Evolutionary conservation across 2,329 filamentous ascomycete species (phyloP).

Genomic region (Chaetothyriales sp.): DNA sequence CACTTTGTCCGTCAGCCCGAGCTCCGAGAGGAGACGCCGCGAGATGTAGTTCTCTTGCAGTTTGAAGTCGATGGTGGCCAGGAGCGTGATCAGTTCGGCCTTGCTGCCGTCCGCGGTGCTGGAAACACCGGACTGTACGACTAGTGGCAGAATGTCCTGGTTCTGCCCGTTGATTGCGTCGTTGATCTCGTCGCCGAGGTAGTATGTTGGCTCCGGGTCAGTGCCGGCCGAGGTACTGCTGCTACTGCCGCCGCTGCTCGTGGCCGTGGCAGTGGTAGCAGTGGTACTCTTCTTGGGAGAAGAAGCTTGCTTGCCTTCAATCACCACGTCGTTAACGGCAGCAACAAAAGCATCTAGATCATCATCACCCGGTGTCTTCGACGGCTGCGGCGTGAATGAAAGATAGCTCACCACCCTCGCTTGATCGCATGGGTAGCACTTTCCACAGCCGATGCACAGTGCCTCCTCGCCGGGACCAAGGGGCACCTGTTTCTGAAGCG

Average conservation of each 20-base stretch:
- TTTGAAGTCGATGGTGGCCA: background rate
- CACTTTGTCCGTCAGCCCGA: background rate
- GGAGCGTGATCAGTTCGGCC: background rate
- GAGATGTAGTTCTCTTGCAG: slow-evolving; percentile 1
- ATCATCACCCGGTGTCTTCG: background rate
- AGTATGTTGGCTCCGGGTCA: background rate
- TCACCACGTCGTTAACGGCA: background rate
- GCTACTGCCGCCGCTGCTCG: background rate
- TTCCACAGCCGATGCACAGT: background rate
- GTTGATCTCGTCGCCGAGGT: background rate
- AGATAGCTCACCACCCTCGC: background rate
- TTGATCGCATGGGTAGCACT: background rate
- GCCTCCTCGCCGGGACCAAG: background rate
- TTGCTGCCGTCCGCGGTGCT: no score
- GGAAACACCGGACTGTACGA: background rate
- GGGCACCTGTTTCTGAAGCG: background rate
- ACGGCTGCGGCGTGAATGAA: background rate
- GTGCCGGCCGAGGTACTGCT: no score
- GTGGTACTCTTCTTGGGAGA: background rate
- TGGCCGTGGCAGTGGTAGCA: no score
- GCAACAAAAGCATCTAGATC: background rate
- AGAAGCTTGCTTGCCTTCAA: background rate
- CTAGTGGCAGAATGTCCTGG: background rate
- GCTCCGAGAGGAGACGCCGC: background rate
- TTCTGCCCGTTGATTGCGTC: background rate